A percentile compares a stretch with the other conserved stretches of the same genome.
Evolutionary conservation across 2,329 filamentous ascomycete genomes (phyloP).

Genomic region (Madurella fahalii): DNA sequence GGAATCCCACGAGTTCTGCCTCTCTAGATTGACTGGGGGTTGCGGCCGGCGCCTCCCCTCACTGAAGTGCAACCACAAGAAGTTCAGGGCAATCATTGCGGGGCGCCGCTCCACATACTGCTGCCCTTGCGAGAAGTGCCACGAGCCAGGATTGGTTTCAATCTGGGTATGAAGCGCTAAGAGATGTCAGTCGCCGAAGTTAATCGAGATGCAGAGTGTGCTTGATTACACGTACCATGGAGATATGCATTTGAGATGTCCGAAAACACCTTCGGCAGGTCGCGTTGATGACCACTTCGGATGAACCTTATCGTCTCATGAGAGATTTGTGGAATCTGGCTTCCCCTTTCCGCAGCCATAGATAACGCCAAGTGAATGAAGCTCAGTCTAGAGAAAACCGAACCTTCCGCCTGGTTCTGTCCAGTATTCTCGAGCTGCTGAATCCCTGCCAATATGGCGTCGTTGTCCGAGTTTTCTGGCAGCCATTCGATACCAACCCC

Average conservation of each 20-base stretch:
- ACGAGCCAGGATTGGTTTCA: neutral
- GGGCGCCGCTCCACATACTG: neutral
- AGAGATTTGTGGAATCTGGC: neutral
- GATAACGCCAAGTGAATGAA: neutral
- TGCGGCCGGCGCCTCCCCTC: too few species aligned
- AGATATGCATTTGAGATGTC: neutral
- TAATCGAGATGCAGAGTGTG: neutral
- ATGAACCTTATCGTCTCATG: neutral
- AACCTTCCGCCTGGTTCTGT: neutral
- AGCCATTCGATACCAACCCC: neutral
- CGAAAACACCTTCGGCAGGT: neutral
- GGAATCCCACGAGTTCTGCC: too few species aligned
- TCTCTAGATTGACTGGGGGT: too few species aligned
- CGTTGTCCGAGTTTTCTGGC: neutral
- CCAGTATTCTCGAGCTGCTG: neutral
- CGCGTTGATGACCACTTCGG: neutral
- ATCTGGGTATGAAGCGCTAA: neutral
- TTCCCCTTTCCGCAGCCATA: neutral
- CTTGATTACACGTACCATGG: neutral
- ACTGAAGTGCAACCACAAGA: neutral
- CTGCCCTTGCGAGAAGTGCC: neutral
- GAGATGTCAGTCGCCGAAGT: neutral
- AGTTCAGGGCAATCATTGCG: neutral
- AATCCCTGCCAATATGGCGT: neutral
- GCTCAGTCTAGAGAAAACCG: neutral